A percentile compares a stretch with the other conserved stretches of the same genome.
Conservation (phyloP, 179 eudicot species). For the Dionaea muscipula region DNA sequence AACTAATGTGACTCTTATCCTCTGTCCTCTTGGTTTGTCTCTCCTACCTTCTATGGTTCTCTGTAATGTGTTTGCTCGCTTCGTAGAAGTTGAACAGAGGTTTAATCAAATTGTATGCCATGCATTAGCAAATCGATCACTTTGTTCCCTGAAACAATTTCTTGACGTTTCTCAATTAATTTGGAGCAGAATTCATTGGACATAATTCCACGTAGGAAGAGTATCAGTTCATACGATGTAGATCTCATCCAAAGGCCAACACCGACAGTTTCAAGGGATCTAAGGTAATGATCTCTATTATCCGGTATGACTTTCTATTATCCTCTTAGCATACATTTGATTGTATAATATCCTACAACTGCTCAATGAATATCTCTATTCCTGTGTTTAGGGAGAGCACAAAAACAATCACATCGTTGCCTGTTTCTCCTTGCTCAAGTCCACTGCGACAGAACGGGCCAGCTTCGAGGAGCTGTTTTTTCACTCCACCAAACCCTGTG, state of each 20-base stretch:
- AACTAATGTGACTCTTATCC: too few species aligned
- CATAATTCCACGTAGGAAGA: slow-evolving; percentile 53
- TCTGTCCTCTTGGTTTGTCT: too few species aligned
- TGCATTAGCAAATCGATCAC: not conserved
- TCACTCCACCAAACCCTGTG: slow-evolving; percentile 76
- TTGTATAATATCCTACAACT: too few species aligned
- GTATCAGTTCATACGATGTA: slow-evolving; percentile 35
- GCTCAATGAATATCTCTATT: not conserved
- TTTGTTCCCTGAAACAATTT: not conserved
- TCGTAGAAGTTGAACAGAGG: too few species aligned
- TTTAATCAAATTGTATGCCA: too few species aligned
- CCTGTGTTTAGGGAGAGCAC: slow-evolving; percentile 43
- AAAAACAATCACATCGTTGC: slow-evolving; percentile 69
- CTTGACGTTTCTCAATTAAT: not conserved
- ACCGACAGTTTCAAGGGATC: slow-evolving; percentile 30
- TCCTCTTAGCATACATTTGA: too few species aligned
- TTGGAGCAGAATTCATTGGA: slow-evolving; percentile 56
- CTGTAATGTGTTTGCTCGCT: too few species aligned
- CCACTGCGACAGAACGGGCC: slow-evolving; percentile 58
- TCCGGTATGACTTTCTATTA: not conserved
- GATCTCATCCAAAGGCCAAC: slow-evolving; percentile 35
- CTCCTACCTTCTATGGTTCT: too few species aligned
- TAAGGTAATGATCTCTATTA: slow-evolving; percentile 16
- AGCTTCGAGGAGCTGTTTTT: slow-evolving; percentile 45
- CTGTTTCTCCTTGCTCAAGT: slow-evolving; percentile 87